phyloP scores from a whole-genome alignment of 495 filamentous ascomycete species.

The Glutinoglossum americanum region DNA sequence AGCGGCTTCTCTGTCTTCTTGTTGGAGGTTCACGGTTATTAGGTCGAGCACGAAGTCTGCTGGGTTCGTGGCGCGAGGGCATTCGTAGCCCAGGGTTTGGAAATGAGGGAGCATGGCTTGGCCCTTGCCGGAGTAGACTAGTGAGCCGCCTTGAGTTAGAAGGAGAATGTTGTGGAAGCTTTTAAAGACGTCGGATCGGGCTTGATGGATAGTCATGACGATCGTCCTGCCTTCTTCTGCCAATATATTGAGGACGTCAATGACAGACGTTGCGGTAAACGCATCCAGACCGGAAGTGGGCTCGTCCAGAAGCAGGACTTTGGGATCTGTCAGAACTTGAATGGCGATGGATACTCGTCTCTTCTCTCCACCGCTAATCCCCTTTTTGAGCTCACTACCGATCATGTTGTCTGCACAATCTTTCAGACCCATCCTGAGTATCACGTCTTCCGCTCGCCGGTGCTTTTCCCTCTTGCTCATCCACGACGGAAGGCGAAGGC shows the following conservation, averaged over 20 bases:
- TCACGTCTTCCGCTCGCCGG: constrained; percentile 41
- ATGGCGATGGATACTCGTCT: constrained; percentile 52
- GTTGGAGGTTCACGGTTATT: constrained; percentile 51
- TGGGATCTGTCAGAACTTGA: constrained; percentile 52
- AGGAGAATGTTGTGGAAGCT: constrained; percentile 50
- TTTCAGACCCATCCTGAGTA: constrained; percentile 52
- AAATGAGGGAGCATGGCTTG: constrained; percentile 47
- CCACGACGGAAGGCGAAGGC: constrained; percentile 42
- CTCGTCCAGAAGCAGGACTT: constrained; percentile 48
- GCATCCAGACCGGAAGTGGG: constrained; percentile 58
- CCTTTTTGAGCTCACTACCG: constrained; percentile 47
- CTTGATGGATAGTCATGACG: constrained; percentile 55
- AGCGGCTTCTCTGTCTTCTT: constrained; percentile 30
- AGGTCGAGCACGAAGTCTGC: constrained; percentile 58
- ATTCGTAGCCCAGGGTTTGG: constrained; percentile 31
- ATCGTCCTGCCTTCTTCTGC: constrained; percentile 54
- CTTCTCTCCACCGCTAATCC: constrained; percentile 61
- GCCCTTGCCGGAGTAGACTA: constrained; percentile 43
- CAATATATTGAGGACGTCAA: constrained; percentile 43
- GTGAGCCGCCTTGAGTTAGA: constrained; percentile 41
- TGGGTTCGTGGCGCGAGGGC: constrained; percentile 45
- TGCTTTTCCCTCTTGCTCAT: constrained; percentile 43
- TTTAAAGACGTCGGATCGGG: constrained; percentile 46
- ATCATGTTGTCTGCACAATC: constrained; percentile 58
- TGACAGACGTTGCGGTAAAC: constrained; percentile 53